Evolutionary conservation across 2,329 filamentous ascomycete genomes (phyloP).

Genomic region (Didymella segeticola): DNA sequence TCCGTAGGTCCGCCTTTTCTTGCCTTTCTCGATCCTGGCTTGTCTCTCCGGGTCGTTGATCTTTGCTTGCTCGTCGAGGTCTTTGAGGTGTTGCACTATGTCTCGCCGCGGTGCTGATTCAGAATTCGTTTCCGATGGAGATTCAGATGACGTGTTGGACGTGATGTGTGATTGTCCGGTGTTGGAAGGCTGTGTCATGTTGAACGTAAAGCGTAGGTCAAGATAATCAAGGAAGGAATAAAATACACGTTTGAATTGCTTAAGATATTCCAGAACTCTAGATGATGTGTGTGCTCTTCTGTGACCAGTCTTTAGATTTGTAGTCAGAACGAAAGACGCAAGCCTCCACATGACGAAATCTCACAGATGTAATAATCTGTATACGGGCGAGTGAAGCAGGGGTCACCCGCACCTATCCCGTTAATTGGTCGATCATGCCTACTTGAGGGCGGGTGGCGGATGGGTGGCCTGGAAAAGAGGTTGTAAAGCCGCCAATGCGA

Average conservation of each 20-base stretch:
- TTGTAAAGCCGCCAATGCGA: neutral
- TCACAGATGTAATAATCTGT: too few species aligned
- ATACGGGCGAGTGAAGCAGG: too few species aligned
- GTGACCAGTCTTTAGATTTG: too few species aligned
- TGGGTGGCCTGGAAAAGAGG: neutral
- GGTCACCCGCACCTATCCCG: neutral
- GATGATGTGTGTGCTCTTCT: too few species aligned
- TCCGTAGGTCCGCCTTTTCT: slow-evolving; percentile 1
- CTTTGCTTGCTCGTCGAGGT: slow-evolving; percentile 1
- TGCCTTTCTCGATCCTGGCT: neutral
- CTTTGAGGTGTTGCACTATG: neutral
- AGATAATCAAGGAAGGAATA: too few species aligned
- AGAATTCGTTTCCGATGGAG: neutral
- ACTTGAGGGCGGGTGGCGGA: neutral
- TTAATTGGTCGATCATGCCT: neutral
- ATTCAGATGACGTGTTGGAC: neutral
- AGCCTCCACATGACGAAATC: too few species aligned
- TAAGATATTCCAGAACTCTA: too few species aligned
- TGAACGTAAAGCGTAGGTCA: too few species aligned
- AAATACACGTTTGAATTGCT: too few species aligned
- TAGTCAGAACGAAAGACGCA: too few species aligned
- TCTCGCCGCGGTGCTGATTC: neutral
- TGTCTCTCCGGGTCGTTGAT: neutral
- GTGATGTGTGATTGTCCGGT: neutral
- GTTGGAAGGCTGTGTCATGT: neutral